Evolutionary conservation across 306 rosid genomes (phyloP).

Genomic region (Inga laurina): DNA sequence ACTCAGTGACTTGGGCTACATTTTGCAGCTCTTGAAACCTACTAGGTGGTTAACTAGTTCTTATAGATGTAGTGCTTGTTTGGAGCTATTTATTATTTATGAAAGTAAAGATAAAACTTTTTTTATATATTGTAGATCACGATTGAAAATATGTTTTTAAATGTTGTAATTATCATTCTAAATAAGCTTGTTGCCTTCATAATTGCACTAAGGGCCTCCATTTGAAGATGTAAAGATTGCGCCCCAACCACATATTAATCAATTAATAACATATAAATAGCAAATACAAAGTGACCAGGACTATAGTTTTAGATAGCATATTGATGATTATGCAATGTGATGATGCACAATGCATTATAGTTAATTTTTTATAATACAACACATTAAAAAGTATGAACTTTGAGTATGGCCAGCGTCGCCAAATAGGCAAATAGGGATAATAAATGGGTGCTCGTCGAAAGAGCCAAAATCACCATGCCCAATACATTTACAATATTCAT

Average conservation of each 20-base stretch:
- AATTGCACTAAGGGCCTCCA: neutral
- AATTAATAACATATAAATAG: neutral
- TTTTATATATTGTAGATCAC: too few species aligned
- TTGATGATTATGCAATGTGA: too few species aligned
- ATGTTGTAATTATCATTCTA: too few species aligned
- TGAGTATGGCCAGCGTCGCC: neutral
- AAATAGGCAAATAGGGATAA: neutral
- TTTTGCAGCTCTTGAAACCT: too few species aligned
- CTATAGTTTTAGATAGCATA: too few species aligned
- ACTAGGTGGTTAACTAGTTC: too few species aligned
- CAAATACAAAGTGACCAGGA: neutral
- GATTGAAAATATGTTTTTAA: too few species aligned
- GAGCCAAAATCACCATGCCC: neutral
- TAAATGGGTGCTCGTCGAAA: neutral
- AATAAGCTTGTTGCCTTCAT: neutral
- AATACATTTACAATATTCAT: neutral
- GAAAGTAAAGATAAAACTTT: too few species aligned
- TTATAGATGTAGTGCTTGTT: too few species aligned
- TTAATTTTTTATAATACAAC: neutral
- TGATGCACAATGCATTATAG: too few species aligned
- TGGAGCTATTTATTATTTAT: too few species aligned
- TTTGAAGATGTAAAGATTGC: neutral
- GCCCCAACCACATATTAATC: neutral
- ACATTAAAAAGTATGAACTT: neutral
- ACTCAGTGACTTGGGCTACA: too few species aligned